A percentile compares a stretch with the other conserved stretches of the same genome.
These are phyloP conservation scores for Monilinia fructicola DNA, from an alignment of 2,329 filamentous ascomycete species.

Conservation along the genomic window DNA sequence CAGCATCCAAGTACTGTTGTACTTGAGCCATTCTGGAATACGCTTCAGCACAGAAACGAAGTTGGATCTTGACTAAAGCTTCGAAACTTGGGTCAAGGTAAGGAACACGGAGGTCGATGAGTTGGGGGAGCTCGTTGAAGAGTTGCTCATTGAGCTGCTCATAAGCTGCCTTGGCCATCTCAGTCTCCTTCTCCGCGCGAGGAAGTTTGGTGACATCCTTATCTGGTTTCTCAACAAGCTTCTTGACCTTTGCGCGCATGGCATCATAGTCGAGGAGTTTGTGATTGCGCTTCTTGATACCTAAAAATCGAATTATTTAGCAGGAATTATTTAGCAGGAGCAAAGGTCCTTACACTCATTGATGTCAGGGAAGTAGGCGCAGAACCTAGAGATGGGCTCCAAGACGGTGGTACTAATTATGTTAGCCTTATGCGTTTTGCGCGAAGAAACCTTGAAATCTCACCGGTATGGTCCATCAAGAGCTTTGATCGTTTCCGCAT, in stretches of 20 bases:
- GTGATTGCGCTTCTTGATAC: conserved; percentile 97
- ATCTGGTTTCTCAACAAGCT: conserved; percentile 95
- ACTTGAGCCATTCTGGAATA: conserved; percentile 99
- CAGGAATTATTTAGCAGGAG: not conserved
- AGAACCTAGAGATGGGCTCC: conserved; percentile 93
- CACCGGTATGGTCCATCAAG: conserved; percentile 92
- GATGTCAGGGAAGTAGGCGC: conserved; percentile 97
- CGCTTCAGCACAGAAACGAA: conserved; percentile 95
- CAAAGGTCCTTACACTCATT: conserved; percentile 72
- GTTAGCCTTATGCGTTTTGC: conserved; percentile 27
- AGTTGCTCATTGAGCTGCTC: conserved; percentile 97
- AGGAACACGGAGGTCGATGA: conserved; percentile 94
- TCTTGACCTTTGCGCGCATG: conserved; percentile 93
- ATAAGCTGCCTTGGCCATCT: conserved; percentile 90
- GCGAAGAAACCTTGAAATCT: conserved; percentile 19
- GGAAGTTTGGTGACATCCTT: conserved; percentile 97
- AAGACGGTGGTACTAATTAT: conserved; percentile 75
- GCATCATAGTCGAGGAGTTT: conserved; percentile 98
- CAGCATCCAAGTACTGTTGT: conserved; percentile 94
- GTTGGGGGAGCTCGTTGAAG: conserved; percentile 85
- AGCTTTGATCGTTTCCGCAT: conserved; percentile 97
- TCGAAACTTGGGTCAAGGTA: conserved; percentile 97
- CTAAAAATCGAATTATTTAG: conserved; percentile 45
- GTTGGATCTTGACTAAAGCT: conserved; percentile 96
- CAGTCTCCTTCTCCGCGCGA: conserved; percentile 91